These are phyloP conservation scores for Quillaja saponaria DNA, from an alignment of 306 rosid species.

Conservation along the genomic window DNA sequence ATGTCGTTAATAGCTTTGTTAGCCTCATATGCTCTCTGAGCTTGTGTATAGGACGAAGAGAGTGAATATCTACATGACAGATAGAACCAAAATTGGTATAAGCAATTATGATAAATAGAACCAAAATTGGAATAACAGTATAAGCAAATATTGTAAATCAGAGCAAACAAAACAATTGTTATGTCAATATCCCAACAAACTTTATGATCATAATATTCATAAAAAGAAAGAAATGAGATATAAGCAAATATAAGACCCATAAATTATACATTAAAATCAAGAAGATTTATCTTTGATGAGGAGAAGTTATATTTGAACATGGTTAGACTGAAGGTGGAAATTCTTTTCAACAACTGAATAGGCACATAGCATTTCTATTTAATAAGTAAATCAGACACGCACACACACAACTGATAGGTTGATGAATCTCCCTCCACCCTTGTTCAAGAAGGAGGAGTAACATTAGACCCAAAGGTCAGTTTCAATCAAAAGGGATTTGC, in stretches of 20 bases:
- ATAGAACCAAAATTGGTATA: slow-evolving; percentile 24
- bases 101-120: slow-evolving; percentile 12
- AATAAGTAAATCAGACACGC: slow-evolving; percentile 14
- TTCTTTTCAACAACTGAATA: too few species aligned
- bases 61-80: slow-evolving; percentile 66
- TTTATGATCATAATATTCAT: slow-evolving; percentile 1
- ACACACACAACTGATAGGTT: slow-evolving; percentile 12
- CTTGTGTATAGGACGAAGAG: slow-evolving; percentile 60
- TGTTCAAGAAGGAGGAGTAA: not conserved
- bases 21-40: slow-evolving; percentile 80
- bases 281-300: too few species aligned
- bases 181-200: slow-evolving; percentile 15
- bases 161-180: slow-evolving; percentile 4
- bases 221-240: slow-evolving; percentile 16
- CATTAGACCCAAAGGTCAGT: not conserved
- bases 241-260: not conserved
- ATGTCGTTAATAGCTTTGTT: slow-evolving; percentile 83
- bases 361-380: not conserved
- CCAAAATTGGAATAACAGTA: slow-evolving; percentile 21
- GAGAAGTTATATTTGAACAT: too few species aligned
- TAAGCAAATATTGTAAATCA: slow-evolving; percentile 10
- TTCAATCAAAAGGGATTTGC: not conserved
- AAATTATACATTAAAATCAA: too few species aligned
- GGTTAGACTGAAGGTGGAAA: too few species aligned
- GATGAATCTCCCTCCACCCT: slow-evolving; percentile 5